phyloP scores from a whole-genome alignment of 1,284 basidiomycete species.

The Cryptococcus maquisensis region DNA sequence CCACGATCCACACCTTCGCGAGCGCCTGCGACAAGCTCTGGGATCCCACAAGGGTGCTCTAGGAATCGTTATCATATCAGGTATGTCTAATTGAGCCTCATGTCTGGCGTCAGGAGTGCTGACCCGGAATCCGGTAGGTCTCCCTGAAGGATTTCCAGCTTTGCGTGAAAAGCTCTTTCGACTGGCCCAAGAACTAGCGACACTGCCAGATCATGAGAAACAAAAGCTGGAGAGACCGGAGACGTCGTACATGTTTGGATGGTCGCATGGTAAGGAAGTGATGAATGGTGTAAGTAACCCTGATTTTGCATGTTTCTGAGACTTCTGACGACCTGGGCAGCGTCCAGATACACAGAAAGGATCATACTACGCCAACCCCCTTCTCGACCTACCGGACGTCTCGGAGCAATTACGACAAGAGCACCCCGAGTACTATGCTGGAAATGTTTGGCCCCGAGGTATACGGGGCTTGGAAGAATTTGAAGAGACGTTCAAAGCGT shows the following conservation, averaged over 20 bases:
- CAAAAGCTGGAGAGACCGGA: conserved; percentile 60
- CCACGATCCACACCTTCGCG: conserved; percentile 51
- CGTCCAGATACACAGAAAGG: conserved; percentile 71
- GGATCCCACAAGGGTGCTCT: conserved; percentile 69
- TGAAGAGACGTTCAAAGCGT: conserved; percentile 81
- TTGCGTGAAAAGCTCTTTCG: conserved; percentile 67
- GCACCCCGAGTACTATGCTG: conserved; percentile 60
- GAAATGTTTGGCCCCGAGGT: conserved; percentile 59
- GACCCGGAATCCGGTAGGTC: conserved; percentile 50
- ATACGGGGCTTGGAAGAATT: conserved; percentile 65
- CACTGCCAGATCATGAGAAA: conserved; percentile 59
- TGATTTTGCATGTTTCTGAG: not conserved
- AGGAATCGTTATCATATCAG: conserved; percentile 70
- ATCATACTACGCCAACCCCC: conserved; percentile 85
- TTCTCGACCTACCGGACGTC: conserved; percentile 62
- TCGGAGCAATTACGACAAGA: conserved; percentile 53
- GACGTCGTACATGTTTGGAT: conserved; percentile 61
- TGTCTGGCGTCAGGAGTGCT: not conserved
- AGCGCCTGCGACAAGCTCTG: conserved; percentile 64
- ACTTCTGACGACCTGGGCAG: conserved; percentile 9
- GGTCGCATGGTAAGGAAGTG: conserved; percentile 92
- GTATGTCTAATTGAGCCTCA: conserved; percentile 19
- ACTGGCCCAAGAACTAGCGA: conserved; percentile 68
- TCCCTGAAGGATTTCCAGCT: conserved; percentile 61
- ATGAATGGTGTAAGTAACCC: conserved; percentile 74